These are phyloP conservation scores for Tuber calosporum DNA, from an alignment of 495 filamentous ascomycete genomes.

Conservation along the genomic window DNA sequence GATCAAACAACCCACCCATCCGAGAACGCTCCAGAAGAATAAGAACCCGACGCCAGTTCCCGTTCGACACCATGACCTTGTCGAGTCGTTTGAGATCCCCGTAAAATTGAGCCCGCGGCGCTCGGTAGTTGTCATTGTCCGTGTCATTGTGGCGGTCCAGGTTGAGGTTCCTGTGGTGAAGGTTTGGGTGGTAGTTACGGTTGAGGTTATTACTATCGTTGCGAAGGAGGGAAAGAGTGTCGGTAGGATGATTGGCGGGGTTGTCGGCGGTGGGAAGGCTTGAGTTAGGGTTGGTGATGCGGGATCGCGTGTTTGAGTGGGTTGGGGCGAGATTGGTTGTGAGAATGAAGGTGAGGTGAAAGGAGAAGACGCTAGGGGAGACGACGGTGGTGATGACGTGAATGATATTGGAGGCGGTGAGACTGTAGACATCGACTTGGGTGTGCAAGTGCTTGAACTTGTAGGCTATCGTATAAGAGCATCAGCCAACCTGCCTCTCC, in stretches of 20 bases:
- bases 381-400: conserved; percentile 43
- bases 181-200: not conserved
- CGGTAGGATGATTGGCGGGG: not conserved
- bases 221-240: not conserved
- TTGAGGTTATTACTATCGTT: not conserved
- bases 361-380: conserved; percentile 31
- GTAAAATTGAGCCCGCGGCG: not conserved
- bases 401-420: not conserved
- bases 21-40: not conserved
- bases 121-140: not conserved
- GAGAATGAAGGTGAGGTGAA: conserved; percentile 62
- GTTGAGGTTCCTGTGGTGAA: not conserved
- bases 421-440: not conserved
- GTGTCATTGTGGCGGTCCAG: not conserved
- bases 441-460: not conserved
- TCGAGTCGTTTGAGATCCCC: not conserved
- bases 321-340: conserved; percentile 78
- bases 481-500: not conserved
- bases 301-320: conserved; percentile 38
- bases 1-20: not conserved
- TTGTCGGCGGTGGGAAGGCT: not conserved
- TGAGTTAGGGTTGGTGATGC: not conserved
- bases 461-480: not conserved
- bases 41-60: not conserved
- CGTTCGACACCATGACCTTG: not conserved